A percentile compares a stretch with the other conserved stretches of the same genome.
phyloP scores from a whole-genome alignment of 73 alveolate species.

The Paramecium octaurelia region DNA sequence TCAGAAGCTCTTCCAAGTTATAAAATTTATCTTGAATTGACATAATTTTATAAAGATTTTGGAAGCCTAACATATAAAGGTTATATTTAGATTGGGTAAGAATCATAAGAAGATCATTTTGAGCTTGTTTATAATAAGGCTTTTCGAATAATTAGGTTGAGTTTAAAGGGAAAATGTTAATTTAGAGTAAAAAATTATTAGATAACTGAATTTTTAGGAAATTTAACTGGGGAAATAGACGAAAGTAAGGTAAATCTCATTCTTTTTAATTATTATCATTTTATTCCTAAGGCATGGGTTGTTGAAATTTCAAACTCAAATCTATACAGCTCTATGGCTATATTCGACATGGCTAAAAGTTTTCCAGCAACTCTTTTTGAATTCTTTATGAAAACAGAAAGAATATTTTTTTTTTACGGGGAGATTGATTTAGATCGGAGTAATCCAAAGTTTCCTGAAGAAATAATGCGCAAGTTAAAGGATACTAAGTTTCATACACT shows the following conservation, averaged over 20 bases:
- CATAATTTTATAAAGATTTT: too few relatives aligned
- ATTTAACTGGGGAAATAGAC: too few relatives aligned
- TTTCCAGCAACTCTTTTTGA: not conserved
- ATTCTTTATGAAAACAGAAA: not conserved
- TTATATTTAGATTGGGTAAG: not conserved
- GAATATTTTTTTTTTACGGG: not conserved
- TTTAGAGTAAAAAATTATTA: too few relatives aligned
- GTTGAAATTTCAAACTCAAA: too few relatives aligned
- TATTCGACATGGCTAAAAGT: too few relatives aligned
- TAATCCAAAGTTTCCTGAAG: not conserved
- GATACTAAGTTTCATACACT: not conserved
- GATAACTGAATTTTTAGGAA: not conserved
- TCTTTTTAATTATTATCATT: too few relatives aligned
- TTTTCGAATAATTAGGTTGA: not conserved
- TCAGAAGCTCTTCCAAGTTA: not conserved
- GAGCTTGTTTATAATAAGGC: not conserved
- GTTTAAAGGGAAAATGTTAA: not conserved
- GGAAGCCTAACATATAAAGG: not conserved
- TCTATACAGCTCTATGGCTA: not conserved
- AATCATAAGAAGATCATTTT: not conserved
- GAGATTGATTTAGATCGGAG: not conserved
- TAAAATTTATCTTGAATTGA: too few relatives aligned
- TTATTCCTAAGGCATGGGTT: not conserved
- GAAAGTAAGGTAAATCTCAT: not conserved
- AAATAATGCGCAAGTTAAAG: not conserved